Evolutionary conservation across 148 eudicot species (phyloP).

Genomic region (Chenopodium formosanum): DNA sequence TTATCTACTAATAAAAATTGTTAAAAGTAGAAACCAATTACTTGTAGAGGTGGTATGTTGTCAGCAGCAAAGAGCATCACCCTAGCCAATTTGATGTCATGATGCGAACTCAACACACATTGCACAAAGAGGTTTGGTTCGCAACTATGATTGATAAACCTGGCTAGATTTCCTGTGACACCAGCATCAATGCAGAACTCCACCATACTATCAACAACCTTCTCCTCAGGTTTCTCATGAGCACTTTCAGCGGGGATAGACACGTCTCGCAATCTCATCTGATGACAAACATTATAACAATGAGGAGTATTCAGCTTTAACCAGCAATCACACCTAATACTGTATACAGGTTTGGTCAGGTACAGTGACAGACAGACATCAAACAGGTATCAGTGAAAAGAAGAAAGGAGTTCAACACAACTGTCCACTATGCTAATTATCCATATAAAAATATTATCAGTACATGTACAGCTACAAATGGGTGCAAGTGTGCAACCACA

Average conservation of each 20-base stretch:
- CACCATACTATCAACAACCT: conserved; percentile 28
- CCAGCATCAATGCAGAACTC: conserved; percentile 61
- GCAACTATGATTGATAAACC: conserved; percentile 62
- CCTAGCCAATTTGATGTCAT: conserved; percentile 47
- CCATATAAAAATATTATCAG: not conserved
- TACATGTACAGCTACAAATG: not conserved
- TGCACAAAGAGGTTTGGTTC: conserved; percentile 60
- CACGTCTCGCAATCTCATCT: conserved; percentile 51
- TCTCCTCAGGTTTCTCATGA: conserved; percentile 35
- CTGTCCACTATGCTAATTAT: not conserved
- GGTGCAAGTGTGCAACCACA: not conserved
- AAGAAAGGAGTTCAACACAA: not conserved
- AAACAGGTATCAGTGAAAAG: not conserved
- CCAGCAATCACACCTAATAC: not conserved
- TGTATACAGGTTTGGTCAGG: not conserved
- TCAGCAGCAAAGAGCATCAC: conserved; percentile 56
- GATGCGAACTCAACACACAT: conserved; percentile 50
- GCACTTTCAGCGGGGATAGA: conserved; percentile 27
- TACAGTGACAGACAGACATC: not conserved
- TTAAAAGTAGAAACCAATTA: not conserved
- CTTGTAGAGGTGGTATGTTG: conserved; percentile 55
- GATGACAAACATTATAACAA: not conserved
- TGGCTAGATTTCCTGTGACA: conserved; percentile 41
- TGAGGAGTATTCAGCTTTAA: not conserved
- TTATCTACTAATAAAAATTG: too few species aligned